Evolutionary conservation across 2,329 filamentous ascomycete genomes (phyloP).

Genomic region (Pestalotiopsis fici): DNA sequence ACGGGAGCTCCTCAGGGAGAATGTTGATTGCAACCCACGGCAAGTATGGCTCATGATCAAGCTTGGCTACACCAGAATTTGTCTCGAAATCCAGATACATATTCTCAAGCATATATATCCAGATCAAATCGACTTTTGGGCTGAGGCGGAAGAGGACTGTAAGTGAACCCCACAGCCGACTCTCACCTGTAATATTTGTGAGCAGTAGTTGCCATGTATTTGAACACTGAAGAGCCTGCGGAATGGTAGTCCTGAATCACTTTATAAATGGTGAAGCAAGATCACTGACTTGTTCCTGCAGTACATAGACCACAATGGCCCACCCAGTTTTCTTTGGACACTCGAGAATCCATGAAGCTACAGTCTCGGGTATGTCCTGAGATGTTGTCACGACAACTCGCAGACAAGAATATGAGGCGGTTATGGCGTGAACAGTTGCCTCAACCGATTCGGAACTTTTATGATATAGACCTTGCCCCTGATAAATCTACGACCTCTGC

Average conservation of each 20-base stretch:
- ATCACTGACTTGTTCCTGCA: not conserved
- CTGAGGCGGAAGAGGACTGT: not conserved
- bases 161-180: not conserved
- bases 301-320: not conserved
- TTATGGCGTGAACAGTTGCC: not conserved
- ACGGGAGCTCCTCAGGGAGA: conserved; percentile 5
- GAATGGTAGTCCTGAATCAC: not conserved
- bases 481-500: not conserved
- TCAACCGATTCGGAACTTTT: not conserved
- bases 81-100: not conserved
- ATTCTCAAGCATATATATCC: not conserved
- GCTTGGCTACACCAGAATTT: conserved; percentile 1
- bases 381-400: no score
- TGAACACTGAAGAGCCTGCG: not conserved
- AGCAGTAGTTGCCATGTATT: not conserved
- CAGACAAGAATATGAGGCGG: no score
- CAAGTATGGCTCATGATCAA: conserved; percentile 7
- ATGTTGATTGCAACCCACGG: conserved; percentile 7
- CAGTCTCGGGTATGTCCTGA: not conserved
- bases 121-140: not conserved
- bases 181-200: not conserved
- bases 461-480: not conserved
- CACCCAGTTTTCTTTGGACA: not conserved
- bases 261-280: not conserved
- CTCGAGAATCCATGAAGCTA: not conserved